Base-by-base conservation (phyloP, 495 filamentous ascomycete genomes). In the Talaromyces trachyspermus region DNA sequence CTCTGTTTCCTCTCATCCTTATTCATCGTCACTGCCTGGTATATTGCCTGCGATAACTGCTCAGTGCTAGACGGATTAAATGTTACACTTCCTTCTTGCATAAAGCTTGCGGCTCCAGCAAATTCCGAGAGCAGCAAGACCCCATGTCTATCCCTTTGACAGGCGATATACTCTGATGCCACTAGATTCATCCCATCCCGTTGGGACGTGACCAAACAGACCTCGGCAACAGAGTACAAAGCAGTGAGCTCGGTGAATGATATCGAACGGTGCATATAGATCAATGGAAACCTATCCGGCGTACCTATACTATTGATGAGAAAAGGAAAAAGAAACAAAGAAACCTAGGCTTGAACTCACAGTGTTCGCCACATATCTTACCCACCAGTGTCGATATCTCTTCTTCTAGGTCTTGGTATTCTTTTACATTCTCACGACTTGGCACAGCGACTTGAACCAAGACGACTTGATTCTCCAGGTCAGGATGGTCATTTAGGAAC, bases 171-270 rank as follows among this genome's bases (percentile, higher is more conserved):
- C 68, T 97, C 91, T 67, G 94, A 97, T 18, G 88, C 92, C 25
- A 97, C 91, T n/a, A 97, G 78, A 62, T 97, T 97, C 91, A 97
- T 97, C 49, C 91, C 91, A 60, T 97, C 91, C n/a, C 92, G 79
- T 5, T 92, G 96, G 2, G 91, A 96, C 20, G 86, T 90, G 35
- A 97, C 91, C 15, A 97, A 78, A 61, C 91, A 97, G 22, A 88
- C 89, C 61, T 96, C 92, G 6, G 87, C 92, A 17, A 95, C 84
- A 14, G 91, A 87, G 54, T 97, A 97, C 3, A 97, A 76, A 0
- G 91, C 91, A 41, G 92, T 86, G 15, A 97, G 78, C 64, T 97
- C 91, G 52, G 95, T 86, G 54, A 95, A 95, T 33, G 80, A 75
- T 60, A 96, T 88, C 4, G 86, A 91, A 62, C 95, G 90, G 71